These are phyloP conservation scores for Solanum hybrid DNA, from an alignment of 305 asterid species.

Conservation along the genomic window DNA sequence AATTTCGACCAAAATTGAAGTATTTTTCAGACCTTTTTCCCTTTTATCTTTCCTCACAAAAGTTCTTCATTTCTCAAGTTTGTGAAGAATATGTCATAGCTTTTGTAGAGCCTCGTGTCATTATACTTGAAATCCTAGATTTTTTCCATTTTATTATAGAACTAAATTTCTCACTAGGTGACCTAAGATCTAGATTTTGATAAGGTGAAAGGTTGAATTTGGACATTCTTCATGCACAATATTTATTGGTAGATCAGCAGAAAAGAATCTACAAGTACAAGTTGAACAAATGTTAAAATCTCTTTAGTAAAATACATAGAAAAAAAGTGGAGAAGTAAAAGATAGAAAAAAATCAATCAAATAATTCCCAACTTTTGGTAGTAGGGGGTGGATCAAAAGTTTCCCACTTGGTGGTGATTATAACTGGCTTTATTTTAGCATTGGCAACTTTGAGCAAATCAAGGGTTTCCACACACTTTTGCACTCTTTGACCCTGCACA, in stretches of 20 bases:
- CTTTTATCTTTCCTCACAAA: neutral
- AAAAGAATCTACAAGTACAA: neutral
- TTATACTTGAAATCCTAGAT: neutral
- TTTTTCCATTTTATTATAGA: neutral
- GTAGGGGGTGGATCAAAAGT: conserved; percentile 30
- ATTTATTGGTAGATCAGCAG: neutral
- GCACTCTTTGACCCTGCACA: conserved; percentile 51
- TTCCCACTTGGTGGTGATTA: conserved; percentile 37
- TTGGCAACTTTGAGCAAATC: conserved; percentile 46
- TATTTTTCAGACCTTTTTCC: too few species aligned
- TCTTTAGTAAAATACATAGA: neutral
- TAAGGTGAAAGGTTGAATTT: neutral
- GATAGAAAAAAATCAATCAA: conserved; percentile 23
- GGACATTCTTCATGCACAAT: neutral
- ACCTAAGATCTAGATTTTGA: neutral
- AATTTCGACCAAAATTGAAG: too few species aligned
- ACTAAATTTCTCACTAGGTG: neutral
- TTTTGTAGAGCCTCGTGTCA: neutral
- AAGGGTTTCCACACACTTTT: conserved; percentile 53
- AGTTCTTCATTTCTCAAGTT: neutral
- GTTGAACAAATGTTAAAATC: neutral
- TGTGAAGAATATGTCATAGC: neutral
- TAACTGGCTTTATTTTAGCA: conserved; percentile 29
- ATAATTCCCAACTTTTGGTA: conserved; percentile 42
- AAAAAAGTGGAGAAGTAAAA: neutral